Percentiles rank a stretch among this genome's conserved stretches.
Evolutionary conservation across 2,329 filamentous ascomycete species (phyloP).

Genomic region (Cytospora mali): DNA sequence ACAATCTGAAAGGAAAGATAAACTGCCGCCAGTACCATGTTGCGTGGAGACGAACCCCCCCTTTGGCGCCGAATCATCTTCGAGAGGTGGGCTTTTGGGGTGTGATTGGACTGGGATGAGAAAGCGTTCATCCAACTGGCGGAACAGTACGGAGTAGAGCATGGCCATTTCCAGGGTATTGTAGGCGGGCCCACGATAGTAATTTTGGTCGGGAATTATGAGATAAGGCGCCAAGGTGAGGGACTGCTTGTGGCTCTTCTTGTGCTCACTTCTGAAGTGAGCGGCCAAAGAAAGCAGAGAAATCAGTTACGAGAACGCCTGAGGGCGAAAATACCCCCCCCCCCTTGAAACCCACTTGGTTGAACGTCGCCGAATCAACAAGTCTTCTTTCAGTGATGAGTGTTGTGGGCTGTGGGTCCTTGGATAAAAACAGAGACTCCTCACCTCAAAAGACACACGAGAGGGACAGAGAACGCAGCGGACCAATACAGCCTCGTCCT

Average conservation of each 20-base stretch:
- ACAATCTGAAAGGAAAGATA: background rate
- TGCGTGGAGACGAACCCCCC: constrained; percentile 1
- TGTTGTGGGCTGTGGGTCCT: background rate
- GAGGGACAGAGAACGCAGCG: constrained; percentile 6
- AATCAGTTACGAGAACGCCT: background rate
- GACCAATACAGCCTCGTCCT: constrained; percentile 20
- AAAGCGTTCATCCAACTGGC: background rate
- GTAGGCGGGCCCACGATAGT: background rate
- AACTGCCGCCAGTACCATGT: background rate
- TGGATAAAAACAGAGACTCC: background rate
- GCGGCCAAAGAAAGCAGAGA: background rate
- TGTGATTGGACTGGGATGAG: constrained; percentile 6
- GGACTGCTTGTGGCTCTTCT: background rate
- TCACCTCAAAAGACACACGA: background rate
- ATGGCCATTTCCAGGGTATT: background rate
- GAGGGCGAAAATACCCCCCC: background rate
- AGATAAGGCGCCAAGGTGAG: background rate
- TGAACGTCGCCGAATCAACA: background rate
- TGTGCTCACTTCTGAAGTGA: background rate
- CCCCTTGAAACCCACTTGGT: background rate
- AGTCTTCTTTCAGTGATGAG: no score
- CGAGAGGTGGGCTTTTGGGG: background rate
- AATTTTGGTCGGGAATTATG: background rate
- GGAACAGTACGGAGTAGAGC: background rate
- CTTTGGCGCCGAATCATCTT: constrained; percentile 11